phyloP scores from a whole-genome alignment of 345 rosid species.

The Gossypium mustelinum region DNA sequence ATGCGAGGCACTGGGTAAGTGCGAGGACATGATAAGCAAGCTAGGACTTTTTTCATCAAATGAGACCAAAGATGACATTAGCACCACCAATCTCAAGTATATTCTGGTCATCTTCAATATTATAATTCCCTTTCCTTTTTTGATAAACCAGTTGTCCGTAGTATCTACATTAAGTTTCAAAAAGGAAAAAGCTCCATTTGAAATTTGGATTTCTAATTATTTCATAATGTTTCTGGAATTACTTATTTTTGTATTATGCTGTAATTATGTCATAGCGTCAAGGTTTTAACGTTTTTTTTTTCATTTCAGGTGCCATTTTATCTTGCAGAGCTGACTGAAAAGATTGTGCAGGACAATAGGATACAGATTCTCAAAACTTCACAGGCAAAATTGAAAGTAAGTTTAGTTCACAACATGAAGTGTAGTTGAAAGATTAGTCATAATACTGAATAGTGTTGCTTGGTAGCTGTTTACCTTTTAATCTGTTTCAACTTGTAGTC shows the following conservation, averaged over 20 bases:
- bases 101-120: slow-evolving; percentile 48
- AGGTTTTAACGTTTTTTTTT: neutral
- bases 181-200: neutral
- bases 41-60: slow-evolving; percentile 81
- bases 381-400: slow-evolving; percentile 65
- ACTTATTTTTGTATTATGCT: neutral
- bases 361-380: slow-evolving; percentile 55
- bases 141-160: neutral
- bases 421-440: neutral
- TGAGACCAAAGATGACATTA: slow-evolving; percentile 84
- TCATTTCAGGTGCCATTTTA: slow-evolving; percentile 66
- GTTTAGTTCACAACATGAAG: slow-evolving; percentile 3
- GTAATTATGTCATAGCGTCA: no score
- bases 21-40: slow-evolving; percentile 80
- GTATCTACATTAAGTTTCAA: neutral
- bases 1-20: slow-evolving; percentile 56
- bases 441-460: no score
- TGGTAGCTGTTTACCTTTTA: neutral
- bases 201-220: neutral
- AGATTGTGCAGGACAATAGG: slow-evolving; percentile 56
- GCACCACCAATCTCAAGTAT: slow-evolving; percentile 81
- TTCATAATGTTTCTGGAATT: neutral
- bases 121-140: neutral
- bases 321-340: slow-evolving; percentile 78
- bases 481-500: neutral